These are phyloP conservation scores for Trichosporon sp. DNA, from an alignment of 1,284 basidiomycete genomes.

Conservation along the genomic window DNA sequence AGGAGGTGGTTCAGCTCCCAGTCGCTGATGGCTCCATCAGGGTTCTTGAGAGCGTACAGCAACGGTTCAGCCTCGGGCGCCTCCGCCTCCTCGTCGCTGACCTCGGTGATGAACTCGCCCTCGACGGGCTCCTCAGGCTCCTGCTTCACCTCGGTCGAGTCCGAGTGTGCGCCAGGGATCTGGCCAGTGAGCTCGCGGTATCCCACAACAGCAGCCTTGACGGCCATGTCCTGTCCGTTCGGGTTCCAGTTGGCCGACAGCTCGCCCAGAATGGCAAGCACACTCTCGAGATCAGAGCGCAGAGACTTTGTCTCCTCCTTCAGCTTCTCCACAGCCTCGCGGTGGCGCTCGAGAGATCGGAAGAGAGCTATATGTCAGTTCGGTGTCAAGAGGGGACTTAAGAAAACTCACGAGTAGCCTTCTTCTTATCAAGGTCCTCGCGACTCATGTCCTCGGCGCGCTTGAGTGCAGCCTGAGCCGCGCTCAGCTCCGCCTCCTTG, in stretches of 20 bases:
- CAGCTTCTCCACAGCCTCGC: slow-evolving; percentile 69
- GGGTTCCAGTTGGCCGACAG: slow-evolving; percentile 88
- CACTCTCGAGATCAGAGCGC: slow-evolving; percentile 11
- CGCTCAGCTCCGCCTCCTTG: slow-evolving; percentile 54
- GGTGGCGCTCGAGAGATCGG: slow-evolving; percentile 65
- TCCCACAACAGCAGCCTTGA: slow-evolving; percentile 89
- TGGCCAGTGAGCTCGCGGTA: slow-evolving; percentile 73
- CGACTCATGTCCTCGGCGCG: slow-evolving; percentile 32
- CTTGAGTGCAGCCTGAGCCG: slow-evolving; percentile 34
- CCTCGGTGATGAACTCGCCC: slow-evolving; percentile 34
- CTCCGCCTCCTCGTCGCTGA: slow-evolving; percentile 43
- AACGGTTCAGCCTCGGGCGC: slow-evolving; percentile 37
- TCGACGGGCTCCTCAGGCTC: slow-evolving; percentile 39
- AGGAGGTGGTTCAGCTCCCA: slow-evolving; percentile 12
- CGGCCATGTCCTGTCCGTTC: slow-evolving; percentile 96
- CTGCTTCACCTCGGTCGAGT: not conserved
- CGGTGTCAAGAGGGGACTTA: no score
- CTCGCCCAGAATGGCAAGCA: slow-evolving; percentile 64
- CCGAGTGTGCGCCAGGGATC: not conserved
- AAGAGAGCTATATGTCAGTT: slow-evolving; percentile 63
- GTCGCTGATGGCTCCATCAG: slow-evolving; percentile 14
- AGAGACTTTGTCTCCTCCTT: slow-evolving; percentile 57
- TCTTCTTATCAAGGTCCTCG: slow-evolving; percentile 64
- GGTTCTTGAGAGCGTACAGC: slow-evolving; percentile 13
- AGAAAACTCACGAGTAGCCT: slow-evolving; percentile 69